A percentile compares a stretch with the other conserved stretches of the same genome.
phyloP scores from a whole-genome alignment of 148 eudicot species.

The Polygonum aviculare region DNA sequence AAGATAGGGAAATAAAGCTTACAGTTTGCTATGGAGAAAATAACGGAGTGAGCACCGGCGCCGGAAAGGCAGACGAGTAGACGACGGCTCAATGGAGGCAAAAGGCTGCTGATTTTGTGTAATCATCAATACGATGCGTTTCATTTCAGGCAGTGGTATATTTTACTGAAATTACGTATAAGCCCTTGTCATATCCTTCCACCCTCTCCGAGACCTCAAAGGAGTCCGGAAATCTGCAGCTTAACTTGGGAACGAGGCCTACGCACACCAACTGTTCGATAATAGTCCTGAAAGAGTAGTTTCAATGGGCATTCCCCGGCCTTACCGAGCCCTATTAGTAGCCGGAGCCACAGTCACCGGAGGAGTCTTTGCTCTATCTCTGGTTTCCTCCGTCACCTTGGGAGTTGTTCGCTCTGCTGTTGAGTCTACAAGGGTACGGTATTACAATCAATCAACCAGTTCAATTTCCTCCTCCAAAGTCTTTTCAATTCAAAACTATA shows the following conservation, averaged over 20 bases:
- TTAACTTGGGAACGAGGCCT: not conserved
- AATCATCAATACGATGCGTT: not conserved
- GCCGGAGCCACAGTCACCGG: conserved; percentile 26
- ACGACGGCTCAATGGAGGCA: not conserved
- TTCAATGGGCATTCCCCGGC: conserved; percentile 19
- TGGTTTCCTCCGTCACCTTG: conserved; percentile 25
- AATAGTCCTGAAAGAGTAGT: conserved; percentile 16
- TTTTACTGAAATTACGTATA: too few relatives aligned
- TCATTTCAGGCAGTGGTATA: not conserved
- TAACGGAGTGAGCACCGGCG: not conserved
- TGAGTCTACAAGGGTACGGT: conserved; percentile 26
- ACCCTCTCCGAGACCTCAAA: too few relatives aligned
- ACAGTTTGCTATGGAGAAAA: not conserved
- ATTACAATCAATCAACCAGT: not conserved
- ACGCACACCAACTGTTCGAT: conserved; percentile 24
- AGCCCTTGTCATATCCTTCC: too few relatives aligned
- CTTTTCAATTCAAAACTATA: too few relatives aligned
- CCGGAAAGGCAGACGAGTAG: not conserved
- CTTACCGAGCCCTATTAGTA: conserved; percentile 19
- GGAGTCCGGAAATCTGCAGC: too few relatives aligned
- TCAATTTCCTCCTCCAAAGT: not conserved
- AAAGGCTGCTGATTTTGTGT: too few relatives aligned
- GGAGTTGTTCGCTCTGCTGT: conserved; percentile 21
- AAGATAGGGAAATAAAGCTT: not conserved
- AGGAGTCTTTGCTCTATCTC: conserved; percentile 26